Evolutionary conservation across 2,329 filamentous ascomycete genomes (phyloP).

Genomic region (Polychaeton citri): DNA sequence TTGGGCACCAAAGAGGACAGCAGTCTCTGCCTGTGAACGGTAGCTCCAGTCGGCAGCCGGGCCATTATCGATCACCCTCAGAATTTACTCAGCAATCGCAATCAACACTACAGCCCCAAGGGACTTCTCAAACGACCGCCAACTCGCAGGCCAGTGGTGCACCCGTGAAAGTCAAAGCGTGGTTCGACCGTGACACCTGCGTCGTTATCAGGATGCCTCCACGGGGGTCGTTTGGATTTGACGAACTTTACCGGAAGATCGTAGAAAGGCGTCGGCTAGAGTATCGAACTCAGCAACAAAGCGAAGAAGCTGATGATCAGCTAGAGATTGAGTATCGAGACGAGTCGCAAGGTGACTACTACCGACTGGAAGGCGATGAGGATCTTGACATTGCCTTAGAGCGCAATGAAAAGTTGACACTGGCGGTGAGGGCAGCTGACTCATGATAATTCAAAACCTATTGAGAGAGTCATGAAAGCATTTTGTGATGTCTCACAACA

Average conservation of each 20-base stretch:
- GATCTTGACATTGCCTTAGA: slow-evolving; percentile 71
- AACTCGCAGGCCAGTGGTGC: slow-evolving; percentile 12
- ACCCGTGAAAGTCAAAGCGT: slow-evolving; percentile 80
- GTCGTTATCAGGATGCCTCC: slow-evolving; percentile 80
- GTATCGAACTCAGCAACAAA: slow-evolving; percentile 15
- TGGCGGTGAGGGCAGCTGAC: slow-evolving; percentile 32
- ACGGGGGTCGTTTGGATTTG: slow-evolving; percentile 54
- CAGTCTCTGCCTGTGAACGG: slow-evolving; percentile 4
- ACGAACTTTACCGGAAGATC: slow-evolving; percentile 71
- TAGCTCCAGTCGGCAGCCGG: slow-evolving; percentile 5
- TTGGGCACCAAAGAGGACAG: slow-evolving; percentile 10
- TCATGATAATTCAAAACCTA: no score
- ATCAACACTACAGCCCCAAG: slow-evolving; percentile 2
- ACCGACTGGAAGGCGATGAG: slow-evolving; percentile 61
- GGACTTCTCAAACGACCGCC: slow-evolving; percentile 6
- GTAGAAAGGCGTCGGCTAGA: slow-evolving; percentile 68
- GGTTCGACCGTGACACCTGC: slow-evolving; percentile 72
- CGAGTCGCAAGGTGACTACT: slow-evolving; percentile 62
- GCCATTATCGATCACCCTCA: slow-evolving; percentile 15
- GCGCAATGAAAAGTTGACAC: slow-evolving; percentile 73
- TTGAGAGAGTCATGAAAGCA: no score
- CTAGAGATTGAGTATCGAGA: slow-evolving; percentile 78
- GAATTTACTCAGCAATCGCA: slow-evolving; percentile 12
- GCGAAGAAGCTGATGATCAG: slow-evolving; percentile 33
- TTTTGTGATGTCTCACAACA: no score